Conservation (phyloP, 2,329 filamentous ascomycete species). For the Phoma herbarum region DNA sequence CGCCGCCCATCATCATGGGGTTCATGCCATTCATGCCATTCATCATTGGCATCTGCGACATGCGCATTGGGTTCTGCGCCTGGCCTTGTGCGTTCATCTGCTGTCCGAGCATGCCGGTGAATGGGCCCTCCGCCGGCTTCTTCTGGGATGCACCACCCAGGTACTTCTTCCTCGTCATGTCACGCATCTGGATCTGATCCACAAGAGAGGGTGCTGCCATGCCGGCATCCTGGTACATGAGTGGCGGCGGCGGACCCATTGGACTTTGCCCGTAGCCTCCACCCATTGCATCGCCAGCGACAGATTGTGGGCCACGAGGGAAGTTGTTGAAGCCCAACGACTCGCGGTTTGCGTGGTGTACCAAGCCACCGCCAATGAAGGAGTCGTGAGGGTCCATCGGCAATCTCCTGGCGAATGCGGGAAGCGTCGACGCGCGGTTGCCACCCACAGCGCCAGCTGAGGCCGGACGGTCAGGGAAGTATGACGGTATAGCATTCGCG, state of each 20-base stretch:
- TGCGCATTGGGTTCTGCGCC: constrained; percentile 33
- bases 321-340: constrained; percentile 51
- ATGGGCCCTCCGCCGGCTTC: constrained; percentile 41
- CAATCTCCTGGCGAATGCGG: constrained; percentile 48
- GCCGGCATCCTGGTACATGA: constrained; percentile 45
- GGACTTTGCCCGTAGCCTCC: constrained; percentile 23
- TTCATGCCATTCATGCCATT: constrained; percentile 38
- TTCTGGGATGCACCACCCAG: constrained; percentile 48
- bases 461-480: constrained; percentile 48
- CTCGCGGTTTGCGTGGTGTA: constrained; percentile 46
- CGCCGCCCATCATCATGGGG: constrained; percentile 36
- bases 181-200: constrained; percentile 50
- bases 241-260: constrained; percentile 28
- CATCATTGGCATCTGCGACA: constrained; percentile 35
- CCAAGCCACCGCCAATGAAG: constrained; percentile 48
- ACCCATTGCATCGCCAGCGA: constrained; percentile 44
- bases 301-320: constrained; percentile 43
- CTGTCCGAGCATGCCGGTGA: constrained; percentile 46
- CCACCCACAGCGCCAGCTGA: constrained; percentile 41
- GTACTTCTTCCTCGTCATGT: constrained; percentile 49
- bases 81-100: constrained; percentile 46
- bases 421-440: constrained; percentile 35
- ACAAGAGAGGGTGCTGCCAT: constrained; percentile 46
- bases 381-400: constrained; percentile 47
- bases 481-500: constrained; percentile 44